Conservation (phyloP, 2,329 filamentous ascomycete genomes). For the Sporothrix inflata region DNA sequence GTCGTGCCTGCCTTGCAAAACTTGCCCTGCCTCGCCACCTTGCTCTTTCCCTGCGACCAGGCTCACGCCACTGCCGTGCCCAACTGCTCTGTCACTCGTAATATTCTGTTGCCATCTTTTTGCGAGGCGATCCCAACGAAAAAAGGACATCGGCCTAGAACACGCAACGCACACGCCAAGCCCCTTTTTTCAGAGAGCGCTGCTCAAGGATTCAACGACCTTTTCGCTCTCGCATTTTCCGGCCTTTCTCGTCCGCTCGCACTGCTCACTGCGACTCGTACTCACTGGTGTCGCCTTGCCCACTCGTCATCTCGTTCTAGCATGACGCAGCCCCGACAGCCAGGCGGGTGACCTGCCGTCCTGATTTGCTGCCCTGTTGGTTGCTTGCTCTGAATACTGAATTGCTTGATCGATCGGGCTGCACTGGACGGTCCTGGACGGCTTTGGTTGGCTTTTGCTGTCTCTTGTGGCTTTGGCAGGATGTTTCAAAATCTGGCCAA, state of each 20-base stretch:
- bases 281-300: conserved; percentile 17
- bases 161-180: background rate
- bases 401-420: conserved; percentile 1
- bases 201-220: background rate
- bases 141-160: conserved; percentile 9
- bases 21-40: background rate
- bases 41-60: conserved; percentile 2
- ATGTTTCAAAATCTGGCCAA: conserved; percentile 11
- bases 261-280: background rate
- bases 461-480: background rate
- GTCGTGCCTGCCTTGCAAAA: background rate
- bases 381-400: background rate
- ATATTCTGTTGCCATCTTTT: conserved; percentile 7
- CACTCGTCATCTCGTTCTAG: conserved; percentile 10
- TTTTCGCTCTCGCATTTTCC: background rate
- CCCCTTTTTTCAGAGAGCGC: conserved; percentile 1
- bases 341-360: conserved; percentile 9
- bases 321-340: conserved; percentile 15
- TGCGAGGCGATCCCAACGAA: background rate
- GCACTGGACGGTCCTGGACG: background rate
- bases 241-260: background rate
- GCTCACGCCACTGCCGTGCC: conserved; percentile 13
- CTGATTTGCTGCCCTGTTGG: conserved; percentile 12
- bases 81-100: background rate
- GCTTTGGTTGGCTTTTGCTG: conserved; percentile 13